A percentile compares a stretch with the other conserved stretches of the same genome.
These are phyloP conservation scores for Phytophthora brassicae DNA, from an alignment of 352 stramenopile species.

Conservation along the genomic window DNA sequence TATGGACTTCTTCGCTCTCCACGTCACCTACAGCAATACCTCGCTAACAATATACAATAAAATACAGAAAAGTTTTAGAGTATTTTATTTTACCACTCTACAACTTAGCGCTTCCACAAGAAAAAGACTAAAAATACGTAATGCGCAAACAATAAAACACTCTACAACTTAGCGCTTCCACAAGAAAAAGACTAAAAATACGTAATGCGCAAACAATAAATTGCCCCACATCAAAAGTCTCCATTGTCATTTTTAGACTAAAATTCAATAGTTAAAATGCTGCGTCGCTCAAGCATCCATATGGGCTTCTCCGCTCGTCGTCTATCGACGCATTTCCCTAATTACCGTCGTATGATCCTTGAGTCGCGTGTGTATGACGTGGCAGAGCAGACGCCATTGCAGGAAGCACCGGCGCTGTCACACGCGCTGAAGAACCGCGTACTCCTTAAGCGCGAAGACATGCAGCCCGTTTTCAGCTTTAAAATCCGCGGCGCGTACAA, in stretches of 20 bases:
- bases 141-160: conserved; percentile 26
- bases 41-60: conserved; percentile 1
- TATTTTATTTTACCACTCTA: not conserved
- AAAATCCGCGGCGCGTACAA: conserved; percentile 99
- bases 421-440: conserved; percentile 79
- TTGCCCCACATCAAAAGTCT: not conserved
- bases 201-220: conserved; percentile 27
- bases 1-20: conserved; percentile 40
- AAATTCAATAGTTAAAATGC: not conserved
- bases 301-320: conserved; percentile 15
- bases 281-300: conserved; percentile 16
- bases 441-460: conserved; percentile 96
- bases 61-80: not conserved
- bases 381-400: conserved; percentile 82
- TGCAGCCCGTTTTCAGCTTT: conserved; percentile 98
- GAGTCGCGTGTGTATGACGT: conserved; percentile 87
- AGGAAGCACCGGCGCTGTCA: conserved; percentile 66
- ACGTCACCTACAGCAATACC: conserved; percentile 8
- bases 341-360: conserved; percentile 88
- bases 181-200: conserved; percentile 23
- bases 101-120: conserved; percentile 18
- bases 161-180: conserved; percentile 9
- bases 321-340: conserved; percentile 32
- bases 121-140: conserved; percentile 16
- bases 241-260: conserved; percentile 9